Evolutionary conservation across 2,329 filamentous ascomycete genomes (phyloP).

Genomic region (Bipolaris victoriae): DNA sequence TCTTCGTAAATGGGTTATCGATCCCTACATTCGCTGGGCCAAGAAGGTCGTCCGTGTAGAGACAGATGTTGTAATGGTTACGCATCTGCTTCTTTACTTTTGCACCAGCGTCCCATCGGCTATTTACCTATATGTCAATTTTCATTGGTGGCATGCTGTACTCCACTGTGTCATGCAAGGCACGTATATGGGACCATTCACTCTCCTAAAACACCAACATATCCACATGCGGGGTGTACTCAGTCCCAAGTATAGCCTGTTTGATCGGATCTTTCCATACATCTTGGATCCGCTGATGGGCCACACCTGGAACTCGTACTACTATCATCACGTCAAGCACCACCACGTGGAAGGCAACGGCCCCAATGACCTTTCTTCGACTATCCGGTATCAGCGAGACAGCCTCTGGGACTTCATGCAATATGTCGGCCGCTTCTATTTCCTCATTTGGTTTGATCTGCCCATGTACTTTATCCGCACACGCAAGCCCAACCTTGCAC

Average conservation of each 20-base stretch:
- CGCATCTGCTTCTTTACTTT: conserved; percentile 75
- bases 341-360: conserved; percentile 85
- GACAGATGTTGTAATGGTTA: conserved; percentile 79
- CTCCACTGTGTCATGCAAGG: conserved; percentile 69
- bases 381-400: conserved; percentile 77
- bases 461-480: conserved; percentile 74
- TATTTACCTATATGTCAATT: conserved; percentile 67
- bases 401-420: conserved; percentile 68
- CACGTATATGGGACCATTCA: conserved; percentile 75
- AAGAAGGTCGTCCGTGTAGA: conserved; percentile 65
- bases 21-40: conserved; percentile 65
- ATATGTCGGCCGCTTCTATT: conserved; percentile 75
- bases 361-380: conserved; percentile 75
- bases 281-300: conserved; percentile 77
- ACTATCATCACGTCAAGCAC: conserved; percentile 84
- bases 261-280: conserved; percentile 75
- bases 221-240: conserved; percentile 78
- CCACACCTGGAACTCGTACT: conserved; percentile 86
- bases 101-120: conserved; percentile 73
- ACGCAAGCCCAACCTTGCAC: conserved; percentile 61
- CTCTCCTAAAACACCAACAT: conserved; percentile 83
- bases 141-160: conserved; percentile 71
- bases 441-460: conserved; percentile 76
- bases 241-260: conserved; percentile 57
- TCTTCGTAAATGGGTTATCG: conserved; percentile 57